phyloP scores from a whole-genome alignment of 768 basidiomycete species.

The Leccinum barrowsii region DNA sequence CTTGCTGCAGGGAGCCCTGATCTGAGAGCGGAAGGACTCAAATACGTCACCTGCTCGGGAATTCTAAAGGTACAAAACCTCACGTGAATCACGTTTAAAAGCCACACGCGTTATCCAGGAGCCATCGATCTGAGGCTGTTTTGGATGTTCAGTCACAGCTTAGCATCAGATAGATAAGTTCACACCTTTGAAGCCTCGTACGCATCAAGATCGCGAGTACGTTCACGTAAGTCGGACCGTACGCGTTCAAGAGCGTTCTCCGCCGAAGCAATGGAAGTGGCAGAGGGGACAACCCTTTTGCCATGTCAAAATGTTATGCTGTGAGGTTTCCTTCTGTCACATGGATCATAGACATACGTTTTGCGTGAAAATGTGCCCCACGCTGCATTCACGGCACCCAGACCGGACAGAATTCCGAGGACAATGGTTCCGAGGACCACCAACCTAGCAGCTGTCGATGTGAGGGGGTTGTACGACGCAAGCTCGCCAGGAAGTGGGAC shows the following conservation, averaged over 20 bases:
- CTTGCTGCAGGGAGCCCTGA: constrained; percentile 42
- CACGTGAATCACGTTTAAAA: constrained; percentile 33
- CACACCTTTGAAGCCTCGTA: constrained; percentile 25
- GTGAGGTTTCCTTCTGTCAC: constrained; percentile 6
- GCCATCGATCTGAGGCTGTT: constrained; percentile 23
- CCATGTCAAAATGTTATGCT: constrained; percentile 7
- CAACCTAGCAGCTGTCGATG: constrained; percentile 55
- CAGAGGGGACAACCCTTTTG: constrained; percentile 22
- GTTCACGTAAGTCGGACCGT: constrained; percentile 50
- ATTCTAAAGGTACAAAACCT: constrained; percentile 12
- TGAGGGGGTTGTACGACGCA: constrained; percentile 38
- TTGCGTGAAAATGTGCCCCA: constrained; percentile 40
- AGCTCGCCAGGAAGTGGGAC: constrained; percentile 64
- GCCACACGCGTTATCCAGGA: constrained; percentile 30
- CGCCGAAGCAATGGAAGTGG: constrained; percentile 41
- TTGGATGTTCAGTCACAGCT: constrained; percentile 8
- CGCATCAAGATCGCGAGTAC: constrained; percentile 26
- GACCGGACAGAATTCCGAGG: constrained; percentile 77
- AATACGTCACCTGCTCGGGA: background rate
- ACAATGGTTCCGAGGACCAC: constrained; percentile 75
- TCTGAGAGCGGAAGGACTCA: constrained; percentile 25
- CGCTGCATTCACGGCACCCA: constrained; percentile 67
- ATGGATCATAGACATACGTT: constrained; percentile 25
- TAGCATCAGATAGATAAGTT: background rate
- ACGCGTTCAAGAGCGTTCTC: constrained; percentile 59